phyloP scores from a whole-genome alignment of 2,329 filamentous ascomycete species.

The Chlorencoelia australis region DNA sequence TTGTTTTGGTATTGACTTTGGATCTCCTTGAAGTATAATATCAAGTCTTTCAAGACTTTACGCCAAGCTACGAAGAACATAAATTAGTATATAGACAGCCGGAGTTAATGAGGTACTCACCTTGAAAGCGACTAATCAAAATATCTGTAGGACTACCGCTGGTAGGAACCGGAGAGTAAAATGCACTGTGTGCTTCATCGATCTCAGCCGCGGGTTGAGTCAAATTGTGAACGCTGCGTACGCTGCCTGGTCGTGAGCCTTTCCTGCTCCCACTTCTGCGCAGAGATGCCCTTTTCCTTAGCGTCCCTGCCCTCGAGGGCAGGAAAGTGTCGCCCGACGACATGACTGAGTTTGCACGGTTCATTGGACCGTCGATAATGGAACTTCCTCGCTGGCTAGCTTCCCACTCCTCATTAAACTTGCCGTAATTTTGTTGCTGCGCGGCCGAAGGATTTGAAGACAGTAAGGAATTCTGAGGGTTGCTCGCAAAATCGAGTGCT shows the following conservation, averaged over 20 bases:
- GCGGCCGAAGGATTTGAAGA: constrained; percentile 20
- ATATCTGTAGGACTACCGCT: constrained; percentile 79
- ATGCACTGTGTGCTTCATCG: constrained; percentile 70
- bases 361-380: constrained; percentile 44
- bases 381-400: constrained; percentile 57
- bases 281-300: constrained; percentile 82
- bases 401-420: constrained; percentile 64
- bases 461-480: constrained; percentile 16
- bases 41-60: constrained; percentile 88
- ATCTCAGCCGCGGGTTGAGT: constrained; percentile 59
- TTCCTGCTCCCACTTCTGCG: constrained; percentile 71
- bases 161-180: constrained; percentile 83
- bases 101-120: constrained; percentile 39
- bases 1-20: constrained; percentile 81
- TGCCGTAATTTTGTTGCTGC: constrained; percentile 29
- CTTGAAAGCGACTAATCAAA: constrained; percentile 79
- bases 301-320: constrained; percentile 52
- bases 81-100: background rate
- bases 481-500: constrained; percentile 13
- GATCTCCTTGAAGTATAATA: constrained; percentile 87
- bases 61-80: constrained; percentile 60
- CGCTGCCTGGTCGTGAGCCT: constrained; percentile 77
- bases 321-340: constrained; percentile 28
- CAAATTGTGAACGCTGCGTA: constrained; percentile 71
- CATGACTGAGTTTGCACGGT: constrained; percentile 49